Conservation (phyloP, 345 rosid genomes). For the Mercurialis annua region DNA sequence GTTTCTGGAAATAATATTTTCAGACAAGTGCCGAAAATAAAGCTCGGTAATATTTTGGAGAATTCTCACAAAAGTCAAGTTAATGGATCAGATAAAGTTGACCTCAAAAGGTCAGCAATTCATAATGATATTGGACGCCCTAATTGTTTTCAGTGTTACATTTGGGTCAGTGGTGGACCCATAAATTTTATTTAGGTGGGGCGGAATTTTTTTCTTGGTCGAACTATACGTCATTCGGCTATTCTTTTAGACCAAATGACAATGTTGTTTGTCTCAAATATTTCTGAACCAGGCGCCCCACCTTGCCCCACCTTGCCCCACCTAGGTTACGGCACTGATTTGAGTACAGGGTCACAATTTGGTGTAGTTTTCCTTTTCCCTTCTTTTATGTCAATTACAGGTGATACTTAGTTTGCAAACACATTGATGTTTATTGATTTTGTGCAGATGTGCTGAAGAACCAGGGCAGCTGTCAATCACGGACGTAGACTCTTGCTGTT, state of each 20-base stretch:
- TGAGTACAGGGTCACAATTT: background rate
- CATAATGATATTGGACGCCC: background rate
- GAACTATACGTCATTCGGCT: too few species aligned
- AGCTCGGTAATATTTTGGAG: slow-evolving; percentile 18
- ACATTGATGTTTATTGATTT: slow-evolving; percentile 13
- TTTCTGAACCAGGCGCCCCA: too few species aligned
- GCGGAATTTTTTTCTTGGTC: too few species aligned
- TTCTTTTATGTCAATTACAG: background rate
- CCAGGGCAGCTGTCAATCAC: slow-evolving; percentile 6
- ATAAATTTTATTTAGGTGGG: too few species aligned
- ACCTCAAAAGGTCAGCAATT: slow-evolving; percentile 33
- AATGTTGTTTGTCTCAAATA: too few species aligned
- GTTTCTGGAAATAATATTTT: slow-evolving; percentile 22
- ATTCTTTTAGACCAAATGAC: too few species aligned
- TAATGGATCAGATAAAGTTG: slow-evolving; percentile 9
- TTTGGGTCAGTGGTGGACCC: background rate
- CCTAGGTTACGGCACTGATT: too few species aligned
- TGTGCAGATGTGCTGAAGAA: slow-evolving; percentile 25
- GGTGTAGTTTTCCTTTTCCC: background rate
- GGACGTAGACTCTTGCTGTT: slow-evolving; percentile 35
- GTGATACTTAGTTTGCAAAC: slow-evolving; percentile 1
- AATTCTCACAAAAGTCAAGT: slow-evolving; percentile 12
- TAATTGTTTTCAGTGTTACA: background rate
- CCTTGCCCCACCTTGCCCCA: too few species aligned
- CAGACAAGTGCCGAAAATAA: slow-evolving; percentile 16